Base-by-base conservation (phyloP, 1,139 yeast species). In the Candida neerlandica region DNA sequence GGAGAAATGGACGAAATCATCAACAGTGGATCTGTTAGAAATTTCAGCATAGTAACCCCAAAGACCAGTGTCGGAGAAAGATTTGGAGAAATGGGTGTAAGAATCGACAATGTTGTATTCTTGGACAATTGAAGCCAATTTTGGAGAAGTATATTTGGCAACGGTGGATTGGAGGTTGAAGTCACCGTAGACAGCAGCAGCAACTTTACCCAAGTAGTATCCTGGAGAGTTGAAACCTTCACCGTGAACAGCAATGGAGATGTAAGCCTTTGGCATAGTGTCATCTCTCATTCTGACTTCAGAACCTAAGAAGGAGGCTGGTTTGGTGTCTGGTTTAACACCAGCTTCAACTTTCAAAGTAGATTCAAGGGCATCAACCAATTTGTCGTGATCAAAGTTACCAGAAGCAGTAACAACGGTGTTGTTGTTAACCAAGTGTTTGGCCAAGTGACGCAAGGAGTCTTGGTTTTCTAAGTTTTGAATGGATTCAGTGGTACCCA, bases 221-320 rank as follows among this genome's bases (percentile, higher is more conserved):
- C 85, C 80, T 58, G 86, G 84, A 50, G 92, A 83, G 55, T 64
- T 65, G 45, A 78, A 55, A 45, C 85, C 75, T 71, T 86, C 92
- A 73, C 90, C 90, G 63, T 82, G 78, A 52, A 79, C 92, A 52
- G 89, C 90, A 60, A 88, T 76, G 51, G 91, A 73, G 60, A 86
- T 77, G 78, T 86, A 85, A 52, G 94, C 94, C 69, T 83, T 81
- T 66, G 92, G 89, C 67, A 85, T 68, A 59, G 91, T 87, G 71
- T 88, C 96, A 66, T 88, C 96, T 83, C 96, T 86, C 77, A 86
- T 75, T 80, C 91, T 84, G 58, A 86, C 84, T 70, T 88, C 95
- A 48, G 94, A 86, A 65, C 96, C 96, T 69, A 87, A 79, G 81
- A 86, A 87, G 42, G 82, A 66, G 52, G 86, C 81, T 52, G 82